Percentiles rank a stretch among this genome's conserved stretches.
phyloP scores from a whole-genome alignment of 2,329 filamentous ascomycete species.

The Aspergillus sergii region DNA sequence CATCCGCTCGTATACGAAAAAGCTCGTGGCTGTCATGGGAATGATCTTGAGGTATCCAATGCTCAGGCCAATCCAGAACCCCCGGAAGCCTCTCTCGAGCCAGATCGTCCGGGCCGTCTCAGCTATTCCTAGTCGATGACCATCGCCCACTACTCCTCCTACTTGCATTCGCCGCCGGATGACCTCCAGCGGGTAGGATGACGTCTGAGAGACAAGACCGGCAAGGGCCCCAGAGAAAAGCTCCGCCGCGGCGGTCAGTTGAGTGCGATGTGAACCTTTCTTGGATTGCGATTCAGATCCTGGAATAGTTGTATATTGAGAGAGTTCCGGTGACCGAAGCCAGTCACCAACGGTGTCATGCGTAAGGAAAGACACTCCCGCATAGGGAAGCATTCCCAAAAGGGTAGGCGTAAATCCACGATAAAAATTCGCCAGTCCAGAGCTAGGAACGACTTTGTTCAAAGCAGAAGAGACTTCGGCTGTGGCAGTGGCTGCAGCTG shows the following conservation, averaged over 20 bases:
- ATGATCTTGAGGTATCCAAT: conserved; percentile 96
- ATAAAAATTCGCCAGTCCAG: conserved; percentile 88
- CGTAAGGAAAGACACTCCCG: conserved; percentile 91
- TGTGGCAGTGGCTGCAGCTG: conserved; percentile 43
- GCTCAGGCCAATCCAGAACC: conserved; percentile 89
- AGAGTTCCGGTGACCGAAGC: conserved; percentile 69
- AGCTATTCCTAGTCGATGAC: conserved; percentile 72
- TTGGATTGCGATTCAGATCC: conserved; percentile 51
- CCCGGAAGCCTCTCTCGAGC: conserved; percentile 72
- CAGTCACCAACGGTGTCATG: conserved; percentile 89
- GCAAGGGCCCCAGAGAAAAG: conserved; percentile 81
- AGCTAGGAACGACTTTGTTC: conserved; percentile 59
- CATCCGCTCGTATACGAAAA: conserved; percentile 68
- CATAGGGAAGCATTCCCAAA: conserved; percentile 94
- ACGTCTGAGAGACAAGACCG: conserved; percentile 85
- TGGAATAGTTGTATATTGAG: conserved; percentile 74
- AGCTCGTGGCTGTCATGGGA: conserved; percentile 78
- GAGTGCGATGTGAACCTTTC: conserved; percentile 62
- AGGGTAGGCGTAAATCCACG: conserved; percentile 89
- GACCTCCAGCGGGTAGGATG: conserved; percentile 92
- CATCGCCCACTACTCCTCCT: conserved; percentile 89
- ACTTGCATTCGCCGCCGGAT: conserved; percentile 95
- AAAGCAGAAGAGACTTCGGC: conserved; percentile 42
- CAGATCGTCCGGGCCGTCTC: conserved; percentile 79
- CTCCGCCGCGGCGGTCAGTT: conserved; percentile 83